Evolutionary conservation across 768 basidiomycete species (phyloP).

Genomic region (Pseudohyphozyma bogoriensis): DNA sequence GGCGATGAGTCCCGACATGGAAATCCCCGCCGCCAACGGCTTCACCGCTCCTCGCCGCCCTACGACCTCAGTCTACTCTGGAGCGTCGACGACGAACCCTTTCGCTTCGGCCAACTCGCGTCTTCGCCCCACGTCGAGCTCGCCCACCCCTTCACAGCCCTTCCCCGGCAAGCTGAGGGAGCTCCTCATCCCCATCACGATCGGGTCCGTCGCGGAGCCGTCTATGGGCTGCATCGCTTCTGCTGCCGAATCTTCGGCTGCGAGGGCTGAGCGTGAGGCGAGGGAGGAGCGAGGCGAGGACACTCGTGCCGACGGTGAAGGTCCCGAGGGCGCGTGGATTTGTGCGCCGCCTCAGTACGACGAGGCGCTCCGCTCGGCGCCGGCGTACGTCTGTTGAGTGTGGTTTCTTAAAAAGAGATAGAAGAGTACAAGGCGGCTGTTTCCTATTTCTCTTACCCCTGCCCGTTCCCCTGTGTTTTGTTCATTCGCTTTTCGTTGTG

Average conservation of each 20-base stretch:
- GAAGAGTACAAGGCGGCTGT: background rate
- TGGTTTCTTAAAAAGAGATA: too few species aligned
- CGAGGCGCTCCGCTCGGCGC: constrained; percentile 22
- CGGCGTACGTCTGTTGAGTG: constrained; percentile 20
- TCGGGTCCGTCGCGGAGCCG: constrained; percentile 34
- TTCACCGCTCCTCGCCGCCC: constrained; percentile 26
- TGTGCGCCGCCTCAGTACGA: constrained; percentile 30
- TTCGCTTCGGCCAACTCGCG: constrained; percentile 18
- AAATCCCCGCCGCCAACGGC: constrained; percentile 25
- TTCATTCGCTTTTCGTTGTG: too few species aligned
- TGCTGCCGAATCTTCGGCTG: constrained; percentile 12
- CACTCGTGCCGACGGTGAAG: constrained; percentile 18
- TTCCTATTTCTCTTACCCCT: background rate
- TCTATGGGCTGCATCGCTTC: constrained; percentile 25
- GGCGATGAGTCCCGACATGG: constrained; percentile 24
- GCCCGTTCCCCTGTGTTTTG: background rate
- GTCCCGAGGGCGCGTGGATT: constrained; percentile 29
- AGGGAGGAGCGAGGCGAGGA: constrained; percentile 30
- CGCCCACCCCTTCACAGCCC: background rate
- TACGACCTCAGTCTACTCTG: constrained; percentile 15
- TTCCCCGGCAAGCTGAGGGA: constrained; percentile 35
- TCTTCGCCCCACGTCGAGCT: background rate
- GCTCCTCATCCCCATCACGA: constrained; percentile 33
- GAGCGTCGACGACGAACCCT: constrained; percentile 26
- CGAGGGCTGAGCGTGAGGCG: constrained; percentile 24